These are phyloP conservation scores for Choiromyces venosus DNA, from an alignment of 495 filamentous ascomycete genomes.

Conservation along the genomic window DNA sequence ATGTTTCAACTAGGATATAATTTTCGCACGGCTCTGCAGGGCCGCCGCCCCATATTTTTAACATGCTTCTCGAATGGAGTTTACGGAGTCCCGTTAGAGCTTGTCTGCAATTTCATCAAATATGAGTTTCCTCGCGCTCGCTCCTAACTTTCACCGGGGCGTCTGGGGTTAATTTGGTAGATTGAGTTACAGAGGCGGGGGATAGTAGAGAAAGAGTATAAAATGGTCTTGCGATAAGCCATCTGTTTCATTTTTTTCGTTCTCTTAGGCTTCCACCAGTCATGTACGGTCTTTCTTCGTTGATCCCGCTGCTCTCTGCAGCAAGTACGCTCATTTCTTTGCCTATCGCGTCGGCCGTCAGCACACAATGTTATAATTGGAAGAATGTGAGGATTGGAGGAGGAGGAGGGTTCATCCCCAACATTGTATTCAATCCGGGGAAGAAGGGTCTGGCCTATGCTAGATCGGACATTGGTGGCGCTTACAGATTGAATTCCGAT, in stretches of 20 bases:
- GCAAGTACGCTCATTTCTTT: slow-evolving; percentile 7
- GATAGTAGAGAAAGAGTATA: neutral
- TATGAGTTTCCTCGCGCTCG: neutral
- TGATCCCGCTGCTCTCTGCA: slow-evolving; percentile 16
- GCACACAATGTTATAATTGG: slow-evolving; percentile 30
- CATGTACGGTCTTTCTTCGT: slow-evolving; percentile 21
- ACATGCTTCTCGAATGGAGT: neutral
- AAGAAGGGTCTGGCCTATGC: slow-evolving; percentile 56
- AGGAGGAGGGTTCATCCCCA: slow-evolving; percentile 58
- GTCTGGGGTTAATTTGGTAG: neutral
- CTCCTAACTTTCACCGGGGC: neutral
- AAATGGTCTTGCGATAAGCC: neutral
- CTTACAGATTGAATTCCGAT: slow-evolving; percentile 53
- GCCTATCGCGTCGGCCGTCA: slow-evolving; percentile 3
- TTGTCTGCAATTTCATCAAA: neutral
- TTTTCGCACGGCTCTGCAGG: neutral
- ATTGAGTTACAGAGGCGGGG: neutral
- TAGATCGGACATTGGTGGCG: slow-evolving; percentile 59
- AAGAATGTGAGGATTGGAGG: slow-evolving; percentile 41
- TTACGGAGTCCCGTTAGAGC: neutral
- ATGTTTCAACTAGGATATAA: neutral
- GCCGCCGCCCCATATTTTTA: neutral
- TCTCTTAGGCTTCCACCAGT: neutral
- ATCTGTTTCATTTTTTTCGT: neutral
- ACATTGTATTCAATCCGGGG: slow-evolving; percentile 57